Base-by-base conservation (phyloP, 164 flowering plant genomes). In the Kalanchoe fedtschenkoi region DNA sequence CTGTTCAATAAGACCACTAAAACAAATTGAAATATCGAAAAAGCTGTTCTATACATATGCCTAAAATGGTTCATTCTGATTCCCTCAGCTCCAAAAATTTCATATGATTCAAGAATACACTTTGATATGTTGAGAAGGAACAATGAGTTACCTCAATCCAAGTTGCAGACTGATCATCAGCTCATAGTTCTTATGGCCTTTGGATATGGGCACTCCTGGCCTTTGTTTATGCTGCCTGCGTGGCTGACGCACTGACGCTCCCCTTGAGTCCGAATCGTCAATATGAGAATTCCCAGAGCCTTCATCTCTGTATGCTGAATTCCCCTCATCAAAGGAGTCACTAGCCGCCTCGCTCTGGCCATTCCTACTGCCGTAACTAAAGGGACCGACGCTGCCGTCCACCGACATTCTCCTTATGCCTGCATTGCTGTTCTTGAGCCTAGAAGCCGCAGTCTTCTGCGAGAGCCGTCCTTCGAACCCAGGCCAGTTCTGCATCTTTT, bases 111-210 rank as follows among this genome's bases (percentile, higher is more conserved):
- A n/a, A n/a, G n/a, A n/a, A n/a, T n/a, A n/a, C n/a, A n/a, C n/a
- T n/a, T n/a, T n/a, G n/a, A n/a, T n/a, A n/a, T n/a, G n/a, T 42
- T 15, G 28, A 22, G 8, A 47, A 5, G 21, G 29, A 33, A 32
- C 15, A 5, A 21, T n/a, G n/a, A n/a, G n/a, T 41, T 76, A 87
- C 95, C 91, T 85, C 73, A 88, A 83, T 8, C 95, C 91, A 38
- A 85, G 73, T 75, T 88, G 95, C 70, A 88, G 72, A 70, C 83
- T 88, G 35, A 88, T 86, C 95, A 88, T 88, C 47, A 88, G 84
- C 28, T 88, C 89, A 62, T 82, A 88, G 60, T 83, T 83, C 71
- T 82, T 85, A 61, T 88, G 91, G 56, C 89, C 91, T 70, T 82
- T 82, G 4, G 81, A 64, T 24, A 88, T 85, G 5, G 85, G 81